Base-by-base conservation (phyloP, 2,329 filamentous ascomycete species). In the Colletotrichum agaves region DNA sequence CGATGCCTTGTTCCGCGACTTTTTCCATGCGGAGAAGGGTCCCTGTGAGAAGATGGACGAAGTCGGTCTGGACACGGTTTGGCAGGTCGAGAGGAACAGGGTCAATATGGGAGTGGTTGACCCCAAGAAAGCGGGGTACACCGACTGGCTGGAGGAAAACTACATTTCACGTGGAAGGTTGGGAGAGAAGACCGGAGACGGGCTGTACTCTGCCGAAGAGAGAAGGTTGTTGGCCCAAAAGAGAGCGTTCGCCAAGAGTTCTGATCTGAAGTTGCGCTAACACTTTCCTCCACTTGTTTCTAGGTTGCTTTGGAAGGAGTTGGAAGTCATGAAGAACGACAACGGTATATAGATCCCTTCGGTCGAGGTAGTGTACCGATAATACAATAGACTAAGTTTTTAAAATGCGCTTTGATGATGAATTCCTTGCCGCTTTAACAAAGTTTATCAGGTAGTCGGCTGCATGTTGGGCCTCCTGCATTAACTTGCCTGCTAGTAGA, bases 41-140 rank as follows among this genome's bases (percentile, higher is more conserved):
- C 77, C 77, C 0, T 78, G 76, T 21, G 71, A 72, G 70, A 67
- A 73, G 62, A 79, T 78, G 77, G 77, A 79, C 17, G 73, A 74
- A 46, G 73, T 78, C 1, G 77, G 77, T 1, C 50, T 79, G 15
- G 76, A 79, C 49, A 76, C 72, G 1, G 73, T 79, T 1, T 74
- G 72, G 15, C 67, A 72, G 13, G 75, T 77, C 2, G 76, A 78
- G 71, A 56, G 67, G 44, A 70, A 71, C 33, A 64, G 70, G 44
- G 50, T 71, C 39, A 52, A 66, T n/a, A 69, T 71, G 60, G 69
- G 65, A 3, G 64, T 55, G 1, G 56, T 71, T 13, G 61, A 67
- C 6, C 55, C 59, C 1, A 49, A 67, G 23, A 65, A 68, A 19
- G 63, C 63, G 0, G 66, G 61, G 4, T 61, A 67, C 27, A 60